phyloP scores from a whole-genome alignment of 2,329 filamentous ascomycete genomes.

The Harringtonia aguacate region DNA sequence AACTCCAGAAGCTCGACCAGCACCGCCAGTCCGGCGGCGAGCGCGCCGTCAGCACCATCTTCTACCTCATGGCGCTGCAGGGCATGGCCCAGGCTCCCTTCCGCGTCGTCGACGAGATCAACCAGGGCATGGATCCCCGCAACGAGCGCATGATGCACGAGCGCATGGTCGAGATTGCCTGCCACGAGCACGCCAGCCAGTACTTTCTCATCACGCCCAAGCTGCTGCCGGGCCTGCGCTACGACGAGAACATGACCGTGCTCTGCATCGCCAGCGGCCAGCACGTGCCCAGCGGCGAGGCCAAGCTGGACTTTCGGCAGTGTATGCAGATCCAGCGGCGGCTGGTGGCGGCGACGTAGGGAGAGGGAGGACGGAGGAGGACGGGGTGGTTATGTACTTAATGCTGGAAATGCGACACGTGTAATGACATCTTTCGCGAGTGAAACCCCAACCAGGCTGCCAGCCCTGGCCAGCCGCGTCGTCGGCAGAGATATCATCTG shows the following conservation, averaged over 20 bases:
- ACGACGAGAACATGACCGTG: conserved; percentile 84
- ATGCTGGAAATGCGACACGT: no score
- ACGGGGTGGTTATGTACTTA: neutral
- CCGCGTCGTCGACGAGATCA: conserved; percentile 98
- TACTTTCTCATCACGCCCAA: conserved; percentile 99
- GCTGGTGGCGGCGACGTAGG: conserved; percentile 4
- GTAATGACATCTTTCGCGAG: no score
- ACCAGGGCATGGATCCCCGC: conserved; percentile 97
- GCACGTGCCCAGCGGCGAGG: conserved; percentile 46
- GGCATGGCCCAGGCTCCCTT: conserved; percentile 89
- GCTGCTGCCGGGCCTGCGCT: conserved; percentile 72
- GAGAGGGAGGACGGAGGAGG: neutral
- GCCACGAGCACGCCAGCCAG: conserved; percentile 64
- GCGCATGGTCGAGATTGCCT: conserved; percentile 96
- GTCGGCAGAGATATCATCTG: no score
- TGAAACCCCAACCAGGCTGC: no score
- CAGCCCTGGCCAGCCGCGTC: no score
- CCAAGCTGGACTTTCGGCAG: conserved; percentile 35
- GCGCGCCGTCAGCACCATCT: conserved; percentile 92
- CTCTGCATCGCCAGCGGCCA: conserved; percentile 91
- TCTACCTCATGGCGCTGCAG: conserved; percentile 97
- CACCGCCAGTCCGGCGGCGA: conserved; percentile 96
- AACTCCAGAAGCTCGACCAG: conserved; percentile 72
- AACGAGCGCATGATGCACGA: conserved; percentile 98
- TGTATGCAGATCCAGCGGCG: conserved; percentile 10